Conservation (phyloP, 2,329 filamentous ascomycete species). For the Orbilia blumenaviensis region DNA sequence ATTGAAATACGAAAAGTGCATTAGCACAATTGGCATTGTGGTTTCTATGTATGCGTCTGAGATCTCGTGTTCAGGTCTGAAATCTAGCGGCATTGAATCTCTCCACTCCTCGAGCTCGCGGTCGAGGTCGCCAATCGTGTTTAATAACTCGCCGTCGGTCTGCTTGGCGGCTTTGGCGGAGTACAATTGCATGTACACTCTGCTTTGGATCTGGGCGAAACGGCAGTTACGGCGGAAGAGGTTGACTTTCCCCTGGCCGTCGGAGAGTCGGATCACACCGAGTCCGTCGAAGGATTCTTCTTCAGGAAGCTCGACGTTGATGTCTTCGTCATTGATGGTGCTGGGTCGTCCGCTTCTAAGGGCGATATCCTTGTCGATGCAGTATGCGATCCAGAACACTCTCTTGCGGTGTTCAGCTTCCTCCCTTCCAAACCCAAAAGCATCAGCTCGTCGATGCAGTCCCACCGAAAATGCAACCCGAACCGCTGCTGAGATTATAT, state of each 20-base stretch:
- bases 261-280: constrained; percentile 88
- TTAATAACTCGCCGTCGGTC: constrained; percentile 88
- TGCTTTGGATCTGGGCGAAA: constrained; percentile 89
- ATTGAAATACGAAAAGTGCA: constrained; percentile 98
- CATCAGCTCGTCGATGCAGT: constrained; percentile 89
- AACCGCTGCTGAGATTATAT: constrained; percentile 89
- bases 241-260: constrained; percentile 92
- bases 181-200: constrained; percentile 91
- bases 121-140: constrained; percentile 94
- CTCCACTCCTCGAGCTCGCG: constrained; percentile 94
- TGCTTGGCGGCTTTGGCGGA: constrained; percentile 91
- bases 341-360: constrained; percentile 76
- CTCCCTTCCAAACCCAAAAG: constrained; percentile 90
- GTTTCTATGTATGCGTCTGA: constrained; percentile 67
- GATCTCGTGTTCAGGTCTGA: constrained; percentile 96
- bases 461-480: constrained; percentile 92
- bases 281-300: constrained; percentile 91
- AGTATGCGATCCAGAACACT: constrained; percentile 80
- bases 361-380: constrained; percentile 78
- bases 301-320: constrained; percentile 95
- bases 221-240: constrained; percentile 92
- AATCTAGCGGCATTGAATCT: constrained; percentile 91
- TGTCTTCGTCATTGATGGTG: constrained; percentile 79
- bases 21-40: constrained; percentile 88
- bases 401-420: constrained; percentile 90